These are phyloP conservation scores for Leccinum uliginosum DNA, from an alignment of 768 basidiomycete genomes.

Conservation along the genomic window DNA sequence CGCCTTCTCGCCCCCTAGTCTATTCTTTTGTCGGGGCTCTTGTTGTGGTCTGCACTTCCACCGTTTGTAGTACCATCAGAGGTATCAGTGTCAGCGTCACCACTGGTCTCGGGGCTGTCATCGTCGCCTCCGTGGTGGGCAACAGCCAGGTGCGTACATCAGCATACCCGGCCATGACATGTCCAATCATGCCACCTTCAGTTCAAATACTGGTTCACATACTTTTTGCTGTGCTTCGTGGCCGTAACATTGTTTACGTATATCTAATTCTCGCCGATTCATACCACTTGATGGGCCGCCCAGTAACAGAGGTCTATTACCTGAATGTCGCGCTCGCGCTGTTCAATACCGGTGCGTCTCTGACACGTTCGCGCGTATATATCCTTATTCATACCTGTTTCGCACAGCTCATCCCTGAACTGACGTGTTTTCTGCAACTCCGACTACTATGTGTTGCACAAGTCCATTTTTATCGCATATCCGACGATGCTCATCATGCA, in stretches of 20 bases:
- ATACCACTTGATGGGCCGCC: slow-evolving; percentile 10
- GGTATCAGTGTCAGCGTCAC: slow-evolving; percentile 93
- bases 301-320: slow-evolving; percentile 91
- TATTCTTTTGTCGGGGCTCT: too few relatives aligned
- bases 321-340: slow-evolving; percentile 95
- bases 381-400: background rate
- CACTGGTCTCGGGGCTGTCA: slow-evolving; percentile 87
- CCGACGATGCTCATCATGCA: background rate
- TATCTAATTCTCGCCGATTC: background rate
- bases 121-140: slow-evolving; percentile 73
- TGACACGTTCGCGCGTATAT: background rate
- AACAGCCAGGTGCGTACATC: slow-evolving; percentile 62
- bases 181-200: slow-evolving; percentile 26
- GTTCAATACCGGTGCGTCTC: slow-evolving; percentile 73
- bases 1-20: too few relatives aligned
- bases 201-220: slow-evolving; percentile 92
- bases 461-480: slow-evolving; percentile 21
- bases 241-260: slow-evolving; percentile 70
- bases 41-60: too few relatives aligned
- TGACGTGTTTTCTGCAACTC: slow-evolving; percentile 50
- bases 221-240: slow-evolving; percentile 82
- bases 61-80: slow-evolving; percentile 94
- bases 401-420: slow-evolving; percentile 34
- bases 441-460: slow-evolving; percentile 86
- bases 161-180: background rate